Evolutionary conservation across 139 green algal species (phyloP), one percentile per base, ranked within the genome.

Genomic region (Chlamydomonas incerta): DNA sequence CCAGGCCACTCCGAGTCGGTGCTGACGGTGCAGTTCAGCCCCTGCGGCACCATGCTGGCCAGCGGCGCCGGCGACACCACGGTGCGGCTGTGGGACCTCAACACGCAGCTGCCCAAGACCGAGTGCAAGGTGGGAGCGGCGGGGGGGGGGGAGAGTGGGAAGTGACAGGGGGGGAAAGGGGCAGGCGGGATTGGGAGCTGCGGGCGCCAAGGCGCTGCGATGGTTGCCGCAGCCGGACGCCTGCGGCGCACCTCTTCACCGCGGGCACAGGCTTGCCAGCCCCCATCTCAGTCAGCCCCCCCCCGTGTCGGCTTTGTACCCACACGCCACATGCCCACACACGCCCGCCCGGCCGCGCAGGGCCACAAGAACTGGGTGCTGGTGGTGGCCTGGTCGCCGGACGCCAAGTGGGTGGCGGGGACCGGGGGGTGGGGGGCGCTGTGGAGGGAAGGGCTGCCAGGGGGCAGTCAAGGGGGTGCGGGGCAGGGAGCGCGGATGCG

Each of bases 311-410:
- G n/a, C n/a, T n/a, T n/a, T n/a, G n/a, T n/a, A n/a, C n/a, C n/a
- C n/a, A n/a, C n/a, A n/a, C n/a, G n/a, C n/a, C n/a, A n/a, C n/a
- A n/a, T n/a, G n/a, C n/a, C n/a, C n/a, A n/a, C n/a, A n/a, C n/a
- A n/a, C n/a, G n/a, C 29, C n/a, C 72, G 3, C n/a, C 31, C 24
- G 1, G 29, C 26, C 28, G 8, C 87, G 60, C 93, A 96, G 95
- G 94, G 92, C 0, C 98, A 99, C 84, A 93, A 66, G 0, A 95
- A 94, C 87, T 99, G 97, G 97, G 98, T 99, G 83, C 90, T 99
- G 83, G 93, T 89, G 58, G 93, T 99, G 10, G 85, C 91, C 24
- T 99, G 97, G 97, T 98, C 95, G 33, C 97, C 98, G 0, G 97
- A 99, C 85, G 95, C 80, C 4, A 46, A 60, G 33, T 81, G 58